Evolutionary conservation across 2,329 filamentous ascomycete species (phyloP).

Genomic region (Trichoderma arundinaceum): DNA sequence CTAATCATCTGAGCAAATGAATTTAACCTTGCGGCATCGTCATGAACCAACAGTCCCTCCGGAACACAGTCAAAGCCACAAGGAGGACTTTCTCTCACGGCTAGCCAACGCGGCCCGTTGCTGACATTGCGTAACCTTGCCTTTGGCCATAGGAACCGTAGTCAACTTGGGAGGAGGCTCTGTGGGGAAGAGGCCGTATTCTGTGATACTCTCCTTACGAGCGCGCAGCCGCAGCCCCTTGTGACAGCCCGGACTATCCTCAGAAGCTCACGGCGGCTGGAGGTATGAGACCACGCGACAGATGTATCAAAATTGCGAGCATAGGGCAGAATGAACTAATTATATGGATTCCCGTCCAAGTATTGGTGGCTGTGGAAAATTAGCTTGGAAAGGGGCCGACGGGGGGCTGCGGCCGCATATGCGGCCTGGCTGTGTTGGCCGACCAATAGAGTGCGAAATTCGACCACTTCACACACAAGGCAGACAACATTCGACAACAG

Average conservation of each 20-base stretch:
- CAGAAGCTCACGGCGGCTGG: neutral
- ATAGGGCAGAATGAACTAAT: neutral
- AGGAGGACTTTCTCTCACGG: constrained; percentile 2
- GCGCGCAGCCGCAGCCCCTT: constrained; percentile 5
- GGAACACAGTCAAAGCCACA: constrained; percentile 3
- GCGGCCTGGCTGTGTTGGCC: constrained; percentile 37
- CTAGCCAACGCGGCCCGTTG: constrained; percentile 32
- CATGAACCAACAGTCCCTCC: neutral
- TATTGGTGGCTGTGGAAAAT: constrained; percentile 30
- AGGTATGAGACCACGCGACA: neutral
- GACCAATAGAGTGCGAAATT: constrained; percentile 10
- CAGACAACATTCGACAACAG: constrained; percentile 17
- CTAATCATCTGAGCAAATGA: neutral
- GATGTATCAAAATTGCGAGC: neutral
- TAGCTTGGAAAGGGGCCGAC: constrained; percentile 24
- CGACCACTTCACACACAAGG: constrained; percentile 24
- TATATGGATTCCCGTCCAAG: constrained; percentile 5
- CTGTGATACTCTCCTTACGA: neutral
- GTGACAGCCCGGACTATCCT: neutral
- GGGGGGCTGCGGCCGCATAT: constrained; percentile 39
- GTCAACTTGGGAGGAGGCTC: neutral
- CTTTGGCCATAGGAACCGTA: constrained; percentile 3
- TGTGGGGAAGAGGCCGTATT: constrained; percentile 6
- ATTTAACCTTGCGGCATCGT: too few species aligned
- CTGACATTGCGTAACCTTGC: constrained; percentile 32